phyloP scores from a whole-genome alignment of 164 flowering plant genomes.

The Piper betle region DNA sequence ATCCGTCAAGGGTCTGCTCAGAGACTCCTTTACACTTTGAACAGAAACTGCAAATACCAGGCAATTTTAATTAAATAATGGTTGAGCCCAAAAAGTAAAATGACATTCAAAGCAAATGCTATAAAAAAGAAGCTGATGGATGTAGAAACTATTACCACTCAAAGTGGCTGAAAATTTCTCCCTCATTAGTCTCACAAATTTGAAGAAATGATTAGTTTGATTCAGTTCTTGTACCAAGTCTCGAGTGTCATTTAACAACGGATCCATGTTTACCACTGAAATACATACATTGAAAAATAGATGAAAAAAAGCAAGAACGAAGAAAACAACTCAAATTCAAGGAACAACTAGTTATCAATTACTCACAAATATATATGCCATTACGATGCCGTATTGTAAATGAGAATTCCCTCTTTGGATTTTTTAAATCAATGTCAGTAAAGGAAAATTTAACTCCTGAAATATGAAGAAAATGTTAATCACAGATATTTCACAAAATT shows the following conservation, averaged over 20 bases:
- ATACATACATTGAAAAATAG: background rate
- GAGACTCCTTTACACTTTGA: no score
- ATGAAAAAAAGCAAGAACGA: conserved; percentile 1
- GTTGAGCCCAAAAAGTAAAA: no score
- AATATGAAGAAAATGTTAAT: conserved; percentile 6
- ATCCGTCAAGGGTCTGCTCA: no score
- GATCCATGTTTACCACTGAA: conserved; percentile 68
- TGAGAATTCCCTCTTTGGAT: conserved; percentile 50
- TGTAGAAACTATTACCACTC: conserved; percentile 27
- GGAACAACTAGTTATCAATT: background rate
- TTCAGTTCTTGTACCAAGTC: conserved; percentile 64
- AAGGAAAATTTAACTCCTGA: conserved; percentile 78
- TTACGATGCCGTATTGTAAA: conserved; percentile 59
- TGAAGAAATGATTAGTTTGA: conserved; percentile 66
- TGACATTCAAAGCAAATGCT: no score
- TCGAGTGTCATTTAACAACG: conserved; percentile 35
- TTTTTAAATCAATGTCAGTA: conserved; percentile 38
- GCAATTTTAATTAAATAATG: no score
- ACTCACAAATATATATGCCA: conserved; percentile 69
- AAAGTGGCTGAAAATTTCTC: conserved; percentile 51
- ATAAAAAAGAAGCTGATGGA: no score
- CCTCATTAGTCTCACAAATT: conserved; percentile 82
- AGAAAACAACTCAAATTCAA: background rate
- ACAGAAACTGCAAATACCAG: no score
- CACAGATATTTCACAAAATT: background rate